These are phyloP conservation scores for Yamadazyma siamensis DNA, from an alignment of 1,139 yeast species.

Conservation along the genomic window DNA sequence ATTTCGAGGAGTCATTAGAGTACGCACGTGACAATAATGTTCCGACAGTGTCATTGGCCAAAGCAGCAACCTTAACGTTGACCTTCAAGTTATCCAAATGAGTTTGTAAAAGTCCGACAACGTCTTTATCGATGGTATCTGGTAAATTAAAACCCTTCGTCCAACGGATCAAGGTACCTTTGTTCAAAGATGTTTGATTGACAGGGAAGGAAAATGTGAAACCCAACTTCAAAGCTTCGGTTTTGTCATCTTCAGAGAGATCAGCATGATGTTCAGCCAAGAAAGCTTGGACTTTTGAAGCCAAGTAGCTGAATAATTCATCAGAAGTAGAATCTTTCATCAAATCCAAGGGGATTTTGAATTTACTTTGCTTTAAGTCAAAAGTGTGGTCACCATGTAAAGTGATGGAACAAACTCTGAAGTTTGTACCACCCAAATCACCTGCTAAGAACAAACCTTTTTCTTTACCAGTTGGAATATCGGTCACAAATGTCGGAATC, in stretches of 20 bases:
- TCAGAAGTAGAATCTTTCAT: constrained; percentile 54
- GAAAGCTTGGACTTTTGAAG: constrained; percentile 63
- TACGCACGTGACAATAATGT: constrained; percentile 86
- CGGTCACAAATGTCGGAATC: constrained; percentile 84
- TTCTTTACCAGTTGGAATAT: constrained; percentile 79
- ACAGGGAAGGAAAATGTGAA: constrained; percentile 94
- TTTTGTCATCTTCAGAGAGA: constrained; percentile 13
- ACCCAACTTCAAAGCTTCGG: constrained; percentile 59
- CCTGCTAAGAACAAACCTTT: constrained; percentile 76
- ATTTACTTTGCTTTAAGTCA: constrained; percentile 66
- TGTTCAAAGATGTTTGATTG: constrained; percentile 71
- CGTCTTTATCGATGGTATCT: constrained; percentile 81
- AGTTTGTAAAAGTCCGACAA: constrained; percentile 66
- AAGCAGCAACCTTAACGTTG: constrained; percentile 78
- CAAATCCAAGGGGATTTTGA: constrained; percentile 67
- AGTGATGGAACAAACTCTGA: constrained; percentile 81
- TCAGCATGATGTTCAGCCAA: constrained; percentile 61
- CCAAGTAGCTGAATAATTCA: constrained; percentile 68
- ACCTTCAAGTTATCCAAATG: constrained; percentile 56
- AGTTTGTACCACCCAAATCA: constrained; percentile 85
- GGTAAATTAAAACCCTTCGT: constrained; percentile 88
- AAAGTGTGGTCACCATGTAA: constrained; percentile 81
- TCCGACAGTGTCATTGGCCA: constrained; percentile 94
- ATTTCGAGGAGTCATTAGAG: constrained; percentile 52
- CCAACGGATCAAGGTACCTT: constrained; percentile 87